Evolutionary conservation across 192 early-diverging fungal genomes (phyloP), one percentile per base, ranked within the genome.

Genomic region (Pecoramyces ruminantium): DNA sequence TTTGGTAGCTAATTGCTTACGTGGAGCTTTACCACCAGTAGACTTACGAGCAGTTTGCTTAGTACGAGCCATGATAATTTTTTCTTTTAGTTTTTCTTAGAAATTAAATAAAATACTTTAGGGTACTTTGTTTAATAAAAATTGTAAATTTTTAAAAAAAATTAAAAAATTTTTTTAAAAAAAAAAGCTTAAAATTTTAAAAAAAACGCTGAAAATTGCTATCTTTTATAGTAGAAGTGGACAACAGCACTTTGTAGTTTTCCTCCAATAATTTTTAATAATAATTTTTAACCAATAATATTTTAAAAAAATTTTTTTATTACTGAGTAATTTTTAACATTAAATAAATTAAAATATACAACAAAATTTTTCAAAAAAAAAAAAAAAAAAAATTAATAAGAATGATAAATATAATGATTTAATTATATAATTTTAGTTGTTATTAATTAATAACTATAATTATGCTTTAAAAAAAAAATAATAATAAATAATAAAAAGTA

Each of bases 21-120:
- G 93, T 78, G 97, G 97, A 29, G 97, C 97, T 88, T 99, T 99
- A 84, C 97, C 97, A 87, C 97, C 97, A 81, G 97, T 99, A 78
- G 96, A 98, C 89, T 99, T 99, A 87, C 97, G 94, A 67, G 97
- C 96, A 78, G 96, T 98, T 87, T 98, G 97, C 90, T 97, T 93
- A 85, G 92, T 93, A 81, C 91, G 87, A 79, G 92, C 90, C 89
- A 91, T 93, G 39, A 81, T 81, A 38, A 29, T 78, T 28, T 4
- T 38, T n/a, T 28, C 9, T 58, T 12, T 2, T 34, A 34, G 17
- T 25, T 4, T n/a, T 51, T 80, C 38, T 12, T 28, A 13, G 4
- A 28, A 11, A 18, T 18, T 25, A 28, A 38, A 81, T n/a, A 77
- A 40, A 40, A 30, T 28, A 29, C n/a, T 51, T 29, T 29, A 29